Evolutionary conservation across 1,284 basidiomycete species (phyloP).

Genomic region (Malassezia cuniculi): DNA sequence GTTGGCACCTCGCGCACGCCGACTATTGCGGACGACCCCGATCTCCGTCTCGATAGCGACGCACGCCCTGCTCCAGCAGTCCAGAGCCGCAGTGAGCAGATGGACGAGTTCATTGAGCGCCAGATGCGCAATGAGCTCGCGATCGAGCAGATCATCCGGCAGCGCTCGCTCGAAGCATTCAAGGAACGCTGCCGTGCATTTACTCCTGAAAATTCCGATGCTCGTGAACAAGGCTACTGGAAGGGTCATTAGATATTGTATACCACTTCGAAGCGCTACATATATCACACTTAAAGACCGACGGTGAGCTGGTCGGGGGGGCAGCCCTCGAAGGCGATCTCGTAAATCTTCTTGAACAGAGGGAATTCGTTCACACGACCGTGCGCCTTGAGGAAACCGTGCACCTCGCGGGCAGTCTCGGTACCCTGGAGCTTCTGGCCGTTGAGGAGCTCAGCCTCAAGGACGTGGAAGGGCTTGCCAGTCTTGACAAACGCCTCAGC

Average conservation of each 20-base stretch:
- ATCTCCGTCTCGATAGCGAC: constrained; percentile 22
- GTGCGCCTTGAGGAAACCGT: constrained; percentile 49
- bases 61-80: constrained; percentile 2
- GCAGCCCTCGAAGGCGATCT: constrained; percentile 37
- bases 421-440: constrained; percentile 54
- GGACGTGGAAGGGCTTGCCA: constrained; percentile 50
- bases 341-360: constrained; percentile 49
- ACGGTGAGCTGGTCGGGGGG: constrained; percentile 46
- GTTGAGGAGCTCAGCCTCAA: constrained; percentile 52
- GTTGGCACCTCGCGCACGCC: neutral
- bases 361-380: constrained; percentile 50
- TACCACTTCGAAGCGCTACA: no score
- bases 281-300: constrained; percentile 17
- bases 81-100: constrained; percentile 5
- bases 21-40: neutral
- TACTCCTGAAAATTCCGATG: constrained; percentile 10
- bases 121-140: constrained; percentile 37
- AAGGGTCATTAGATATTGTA: constrained; percentile 8
- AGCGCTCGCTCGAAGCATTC: constrained; percentile 28
- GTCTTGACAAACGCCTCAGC: constrained; percentile 51
- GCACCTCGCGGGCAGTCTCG: constrained; percentile 49
- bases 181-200: constrained; percentile 32
- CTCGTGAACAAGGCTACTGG: constrained; percentile 27
- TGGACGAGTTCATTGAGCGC: constrained; percentile 14
- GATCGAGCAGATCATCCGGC: constrained; percentile 30